phyloP scores from a whole-genome alignment of 2,329 filamentous ascomycete species.

The Tympanopsis confertula region DNA sequence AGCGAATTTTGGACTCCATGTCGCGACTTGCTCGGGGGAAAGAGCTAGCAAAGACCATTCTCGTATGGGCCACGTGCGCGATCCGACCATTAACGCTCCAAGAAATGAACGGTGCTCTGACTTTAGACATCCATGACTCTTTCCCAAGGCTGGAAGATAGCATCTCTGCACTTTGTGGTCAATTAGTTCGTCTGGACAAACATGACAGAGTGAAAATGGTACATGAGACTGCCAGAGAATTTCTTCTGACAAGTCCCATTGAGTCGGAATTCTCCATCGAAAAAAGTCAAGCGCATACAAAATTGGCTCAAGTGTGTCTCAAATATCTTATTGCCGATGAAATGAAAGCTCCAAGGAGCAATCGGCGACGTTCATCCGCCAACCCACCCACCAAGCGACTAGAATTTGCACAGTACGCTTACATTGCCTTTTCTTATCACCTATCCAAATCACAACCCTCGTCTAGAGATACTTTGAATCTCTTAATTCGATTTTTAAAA shows the following conservation, averaged over 20 bases:
- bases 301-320: slow-evolving; percentile 20
- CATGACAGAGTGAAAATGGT: slow-evolving; percentile 18
- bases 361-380: slow-evolving; percentile 6
- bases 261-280: slow-evolving; percentile 18
- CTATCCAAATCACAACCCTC: slow-evolving; percentile 12
- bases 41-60: slow-evolving; percentile 19
- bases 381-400: slow-evolving; percentile 5
- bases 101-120: slow-evolving; percentile 21
- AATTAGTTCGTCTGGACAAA: slow-evolving; percentile 22
- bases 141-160: slow-evolving; percentile 13
- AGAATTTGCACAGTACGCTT: slow-evolving; percentile 16
- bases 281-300: slow-evolving; percentile 13
- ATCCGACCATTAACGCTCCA: slow-evolving; percentile 16
- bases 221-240: slow-evolving; percentile 23
- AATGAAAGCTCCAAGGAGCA: slow-evolving; percentile 17
- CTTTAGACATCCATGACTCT: slow-evolving; percentile 16
- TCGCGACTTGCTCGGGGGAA: slow-evolving; percentile 12
- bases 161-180: slow-evolving; percentile 17
- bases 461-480: slow-evolving; percentile 9
- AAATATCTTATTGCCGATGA: slow-evolving; percentile 17
- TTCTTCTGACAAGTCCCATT: slow-evolving; percentile 10
- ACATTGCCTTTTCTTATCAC: slow-evolving; percentile 19
- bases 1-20: slow-evolving; percentile 16
- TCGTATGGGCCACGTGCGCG: slow-evolving; percentile 21
- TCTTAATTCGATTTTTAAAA: slow-evolving; percentile 15